Conservation (phyloP, 371 early-diverging fungal genomes). For the Parasitella parasitica region DNA sequence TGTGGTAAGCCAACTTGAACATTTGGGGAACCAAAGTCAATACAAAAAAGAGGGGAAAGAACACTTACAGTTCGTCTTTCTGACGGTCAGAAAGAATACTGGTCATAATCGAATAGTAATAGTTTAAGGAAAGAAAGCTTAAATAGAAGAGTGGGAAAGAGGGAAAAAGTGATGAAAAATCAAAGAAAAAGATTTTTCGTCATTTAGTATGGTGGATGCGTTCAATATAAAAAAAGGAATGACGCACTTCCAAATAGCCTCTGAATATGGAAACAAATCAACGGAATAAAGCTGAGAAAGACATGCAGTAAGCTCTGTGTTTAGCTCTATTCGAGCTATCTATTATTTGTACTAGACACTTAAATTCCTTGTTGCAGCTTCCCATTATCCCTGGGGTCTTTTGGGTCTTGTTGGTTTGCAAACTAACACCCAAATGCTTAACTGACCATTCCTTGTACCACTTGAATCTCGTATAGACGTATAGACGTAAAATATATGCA, state of each 20-base stretch:
- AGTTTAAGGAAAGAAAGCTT: background rate
- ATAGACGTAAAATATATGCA: no score
- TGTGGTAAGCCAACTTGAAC: background rate
- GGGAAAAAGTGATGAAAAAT: background rate
- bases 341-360: no score
- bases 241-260: background rate
- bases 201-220: background rate
- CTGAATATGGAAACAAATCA: background rate
- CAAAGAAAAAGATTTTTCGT: background rate
- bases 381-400: background rate
- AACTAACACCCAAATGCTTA: background rate
- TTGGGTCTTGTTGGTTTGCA: background rate
- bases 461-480: no score
- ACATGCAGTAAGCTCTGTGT: no score
- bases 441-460: no score
- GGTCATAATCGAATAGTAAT: slow-evolving; percentile 10
- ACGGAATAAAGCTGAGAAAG: background rate
- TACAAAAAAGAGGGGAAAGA: background rate
- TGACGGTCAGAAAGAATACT: slow-evolving; percentile 31
- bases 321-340: no score
- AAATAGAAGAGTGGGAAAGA: background rate
- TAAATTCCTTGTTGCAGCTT: no score
- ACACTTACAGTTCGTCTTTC: slow-evolving; percentile 30
- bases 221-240: background rate
- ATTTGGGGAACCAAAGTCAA: background rate